A percentile compares a stretch with the other conserved stretches of the same genome.
Conservation (phyloP, 768 basidiomycete genomes). For the Suillus fuscotomentosus region DNA sequence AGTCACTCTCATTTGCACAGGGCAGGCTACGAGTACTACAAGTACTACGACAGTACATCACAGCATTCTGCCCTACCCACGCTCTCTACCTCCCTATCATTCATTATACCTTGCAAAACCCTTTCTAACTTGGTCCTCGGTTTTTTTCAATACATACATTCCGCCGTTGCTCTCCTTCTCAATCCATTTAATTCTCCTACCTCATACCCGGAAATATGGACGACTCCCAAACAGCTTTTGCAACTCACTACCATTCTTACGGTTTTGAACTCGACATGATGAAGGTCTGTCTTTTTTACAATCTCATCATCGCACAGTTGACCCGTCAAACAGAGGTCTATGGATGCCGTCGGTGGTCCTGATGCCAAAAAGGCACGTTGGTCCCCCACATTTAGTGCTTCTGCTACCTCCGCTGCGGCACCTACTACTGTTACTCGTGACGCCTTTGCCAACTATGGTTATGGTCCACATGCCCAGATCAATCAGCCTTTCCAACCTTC, state of each 20-base stretch:
- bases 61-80: conserved; percentile 28
- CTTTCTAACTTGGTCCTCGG: conserved; percentile 56
- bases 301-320: conserved; percentile 5
- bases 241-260: conserved; percentile 68
- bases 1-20: conserved; percentile 2
- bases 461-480: conserved; percentile 71
- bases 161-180: conserved; percentile 51
- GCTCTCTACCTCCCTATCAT: conserved; percentile 41
- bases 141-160: conserved; percentile 41
- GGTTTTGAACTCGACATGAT: conserved; percentile 88
- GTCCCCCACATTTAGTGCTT: conserved; percentile 61
- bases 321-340: conserved; percentile 60
- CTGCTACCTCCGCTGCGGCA: conserved; percentile 35
- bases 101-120: conserved; percentile 34
- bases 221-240: conserved; percentile 71
- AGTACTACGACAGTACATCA: conserved; percentile 3
- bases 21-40: conserved; percentile 6
- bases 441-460: conserved; percentile 85
- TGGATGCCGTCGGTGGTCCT: conserved; percentile 79
- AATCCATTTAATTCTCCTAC: conserved; percentile 37
- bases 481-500: conserved; percentile 50
- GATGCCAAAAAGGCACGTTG: conserved; percentile 90
- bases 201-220: conserved; percentile 49
- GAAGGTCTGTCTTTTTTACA: conserved; percentile 54
- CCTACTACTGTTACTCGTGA: conserved; percentile 49